Base-by-base conservation (phyloP, 345 rosid genomes). In the Heritiera littoralis region DNA sequence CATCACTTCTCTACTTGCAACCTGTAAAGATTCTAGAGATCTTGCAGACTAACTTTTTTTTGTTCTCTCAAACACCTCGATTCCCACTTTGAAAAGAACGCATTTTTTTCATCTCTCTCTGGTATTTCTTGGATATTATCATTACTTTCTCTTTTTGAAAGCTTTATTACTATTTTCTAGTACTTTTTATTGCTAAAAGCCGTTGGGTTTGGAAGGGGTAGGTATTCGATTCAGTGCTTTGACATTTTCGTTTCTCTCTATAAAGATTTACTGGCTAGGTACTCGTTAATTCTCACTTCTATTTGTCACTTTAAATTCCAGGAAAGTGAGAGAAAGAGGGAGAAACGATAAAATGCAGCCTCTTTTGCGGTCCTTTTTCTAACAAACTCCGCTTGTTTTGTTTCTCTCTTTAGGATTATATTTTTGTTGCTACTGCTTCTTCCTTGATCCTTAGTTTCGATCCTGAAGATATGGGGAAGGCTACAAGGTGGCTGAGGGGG, bases 401-500 rank as follows among this genome's bases (percentile, higher is more conserved):
- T 38, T 80, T 78, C 54, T 74, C 28, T 81, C 13, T 70, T 48
- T 23, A 14, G 74, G 74, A 48, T 48, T 12, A 69, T 12, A 35
- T 5, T 49, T 58, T 64, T 45, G 59, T 52, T 59, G 66, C 60
- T 63, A 20, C 55, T 76, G 3, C 18, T 58, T 17, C 51, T 52
- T 55, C 51, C 51, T 55, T 35, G 1, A 35, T 73, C 49, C 54
- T 69, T 77, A n/a, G 73, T 68, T 76, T 76, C 66, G 46, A 67
- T 8, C 46, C 45, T 46, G 46, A 10, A 64, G 75, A 64, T 64
- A 93, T 94, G 98, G 98, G 94, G 0, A 90, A 83, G 83, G 90
- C 88, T 61, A 40, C 86, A 5, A 90, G 88, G 81, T 94, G 98
- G 97, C 72, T 92, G n/a, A 94, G 87, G 81, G 85, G 93, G 17